Base-by-base conservation (phyloP, 441 rosid genomes). In the Pelargonium myrrhifolium region DNA sequence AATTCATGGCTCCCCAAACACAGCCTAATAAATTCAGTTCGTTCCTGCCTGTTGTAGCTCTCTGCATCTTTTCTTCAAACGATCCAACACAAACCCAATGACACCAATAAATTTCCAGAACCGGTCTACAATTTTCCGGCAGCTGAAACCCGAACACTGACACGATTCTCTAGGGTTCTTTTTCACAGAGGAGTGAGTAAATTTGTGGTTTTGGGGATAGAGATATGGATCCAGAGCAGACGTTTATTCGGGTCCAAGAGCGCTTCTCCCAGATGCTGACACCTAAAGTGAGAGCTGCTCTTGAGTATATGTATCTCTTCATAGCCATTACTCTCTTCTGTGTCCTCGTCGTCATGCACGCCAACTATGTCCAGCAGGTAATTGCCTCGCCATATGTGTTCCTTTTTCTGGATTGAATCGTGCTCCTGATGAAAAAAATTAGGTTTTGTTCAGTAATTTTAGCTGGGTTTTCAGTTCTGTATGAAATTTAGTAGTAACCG, bases 291-390 rank as follows among this genome's bases (percentile, higher is more conserved):
- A 83, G 99, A 80, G 92, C 84, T 55, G 81, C 90, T 74, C 70
- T 94, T 79, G 99, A 94, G 84, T 94, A 89, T 65, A 73, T 84
- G 6, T 92, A 78, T 76, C 85, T 94, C 76, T 72, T 83, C 81
- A 76, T 86, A 9, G 99, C 98, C 68, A 76, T 92, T 75, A 87
- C 92, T 65, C 84, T 86, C 75, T 94, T 94, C 71, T 85, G 86
- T 68, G 85, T 92, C 68, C 98, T 94, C 56, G 97, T 94, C 68
- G 92, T 90, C 67, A 89, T 92, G 99, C 99, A 94, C 83, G 99
- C 98, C 81, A 94, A 94, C 83, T 94, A 87, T 71, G 98, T 94
- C 63, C 99, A 92, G 61, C 96, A 89, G 93, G 99, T n/a, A n/a
- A n/a, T n/a, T n/a, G n/a, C n/a, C n/a, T n/a, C n/a, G n/a, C n/a